These are phyloP conservation scores for Candida pseudoglaebosa DNA, from an alignment of 805 yeast genomes.

Conservation along the genomic window DNA sequence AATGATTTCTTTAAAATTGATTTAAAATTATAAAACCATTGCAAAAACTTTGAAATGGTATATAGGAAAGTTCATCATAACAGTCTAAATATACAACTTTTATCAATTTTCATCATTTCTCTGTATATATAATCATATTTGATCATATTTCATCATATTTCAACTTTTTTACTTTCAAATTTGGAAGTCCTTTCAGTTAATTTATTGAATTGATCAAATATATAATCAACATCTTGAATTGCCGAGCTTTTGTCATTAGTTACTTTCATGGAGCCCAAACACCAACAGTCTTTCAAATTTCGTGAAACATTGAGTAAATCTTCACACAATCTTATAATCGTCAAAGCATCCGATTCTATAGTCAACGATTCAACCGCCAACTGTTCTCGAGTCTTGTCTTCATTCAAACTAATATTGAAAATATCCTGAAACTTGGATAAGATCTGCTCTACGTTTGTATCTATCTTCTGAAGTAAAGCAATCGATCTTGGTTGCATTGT, in stretches of 20 bases:
- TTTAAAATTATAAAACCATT: no score
- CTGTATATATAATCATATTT: no score
- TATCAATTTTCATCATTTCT: no score
- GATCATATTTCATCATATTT: neutral
- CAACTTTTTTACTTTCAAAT: conserved; percentile 12
- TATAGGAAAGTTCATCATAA: no score
- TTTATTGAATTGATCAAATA: conserved; percentile 31
- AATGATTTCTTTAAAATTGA: no score
- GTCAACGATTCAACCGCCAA: conserved; percentile 53
- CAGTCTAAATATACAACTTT: no score
- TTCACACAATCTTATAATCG: conserved; percentile 49
- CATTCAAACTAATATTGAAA: conserved; percentile 42
- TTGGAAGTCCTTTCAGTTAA: conserved; percentile 28
- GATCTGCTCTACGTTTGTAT: conserved; percentile 47
- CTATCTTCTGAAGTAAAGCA: conserved; percentile 39
- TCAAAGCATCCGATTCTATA: conserved; percentile 50
- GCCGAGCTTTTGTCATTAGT: conserved; percentile 12
- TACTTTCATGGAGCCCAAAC: conserved; percentile 49
- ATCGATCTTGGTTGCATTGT: conserved; percentile 43
- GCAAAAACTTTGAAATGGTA: no score
- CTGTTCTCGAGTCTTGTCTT: conserved; percentile 38
- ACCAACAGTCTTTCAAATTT: conserved; percentile 53
- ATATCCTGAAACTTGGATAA: conserved; percentile 52
- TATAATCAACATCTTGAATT: conserved; percentile 19
- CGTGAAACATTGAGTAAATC: conserved; percentile 49